Percentiles rank a stretch among this genome's conserved stretches.
phyloP scores from a whole-genome alignment of 805 yeast species.

The Kuraishia capsulata region DNA sequence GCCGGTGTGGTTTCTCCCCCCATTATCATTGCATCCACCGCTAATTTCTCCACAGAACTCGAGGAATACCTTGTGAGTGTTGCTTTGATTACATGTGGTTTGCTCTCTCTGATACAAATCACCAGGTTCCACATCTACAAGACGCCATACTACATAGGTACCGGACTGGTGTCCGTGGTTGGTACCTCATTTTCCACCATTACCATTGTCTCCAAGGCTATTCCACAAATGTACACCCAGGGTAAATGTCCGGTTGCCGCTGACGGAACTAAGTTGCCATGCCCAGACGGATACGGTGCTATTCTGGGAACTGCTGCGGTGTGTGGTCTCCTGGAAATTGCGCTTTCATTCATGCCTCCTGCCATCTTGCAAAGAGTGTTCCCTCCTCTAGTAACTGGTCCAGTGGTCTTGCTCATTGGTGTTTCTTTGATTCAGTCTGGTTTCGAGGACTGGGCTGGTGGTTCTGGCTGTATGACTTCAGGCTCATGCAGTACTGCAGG shows the following conservation, averaged over 20 bases:
- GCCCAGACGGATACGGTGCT: slow-evolving; percentile 90
- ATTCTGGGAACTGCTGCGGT: slow-evolving; percentile 71
- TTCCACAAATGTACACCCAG: slow-evolving; percentile 70
- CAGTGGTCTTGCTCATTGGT: slow-evolving; percentile 84
- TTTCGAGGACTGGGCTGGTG: slow-evolving; percentile 83
- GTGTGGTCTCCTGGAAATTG: slow-evolving; percentile 69
- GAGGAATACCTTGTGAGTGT: slow-evolving; percentile 65
- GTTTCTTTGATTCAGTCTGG: slow-evolving; percentile 60
- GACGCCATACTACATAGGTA: slow-evolving; percentile 74
- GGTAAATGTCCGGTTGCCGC: slow-evolving; percentile 59
- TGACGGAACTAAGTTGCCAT: slow-evolving; percentile 62
- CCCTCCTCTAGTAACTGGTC: slow-evolving; percentile 91
- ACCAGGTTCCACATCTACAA: slow-evolving; percentile 69
- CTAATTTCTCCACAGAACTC: slow-evolving; percentile 40
- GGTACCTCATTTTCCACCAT: slow-evolving; percentile 90
- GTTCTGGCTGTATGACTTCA: slow-evolving; percentile 45
- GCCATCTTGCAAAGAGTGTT: slow-evolving; percentile 58
- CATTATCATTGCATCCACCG: slow-evolving; percentile 54
- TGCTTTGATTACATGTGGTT: slow-evolving; percentile 59
- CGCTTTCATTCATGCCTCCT: slow-evolving; percentile 73
- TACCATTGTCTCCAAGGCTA: slow-evolving; percentile 63
- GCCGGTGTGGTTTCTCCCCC: slow-evolving; percentile 90
- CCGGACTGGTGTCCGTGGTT: slow-evolving; percentile 83
- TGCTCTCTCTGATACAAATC: slow-evolving; percentile 67
- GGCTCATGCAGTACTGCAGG: slow-evolving; percentile 36